Conservation (phyloP, 148 eudicot species). For the Camellia granthamiana region DNA sequence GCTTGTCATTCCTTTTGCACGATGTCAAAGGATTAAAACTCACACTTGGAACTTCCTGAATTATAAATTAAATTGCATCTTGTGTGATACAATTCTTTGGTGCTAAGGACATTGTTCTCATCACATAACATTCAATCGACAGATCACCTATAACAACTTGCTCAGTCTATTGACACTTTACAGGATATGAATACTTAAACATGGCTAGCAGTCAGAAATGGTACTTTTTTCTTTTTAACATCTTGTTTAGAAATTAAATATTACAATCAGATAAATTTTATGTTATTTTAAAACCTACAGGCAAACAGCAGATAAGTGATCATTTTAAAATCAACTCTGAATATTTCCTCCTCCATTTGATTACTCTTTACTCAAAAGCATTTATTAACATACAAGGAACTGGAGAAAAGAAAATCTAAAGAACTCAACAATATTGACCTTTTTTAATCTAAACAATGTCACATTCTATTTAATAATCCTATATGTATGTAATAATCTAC, state of each 20-base stretch:
- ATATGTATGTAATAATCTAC: not conserved
- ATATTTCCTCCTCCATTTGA: not conserved
- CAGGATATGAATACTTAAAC: too few species aligned
- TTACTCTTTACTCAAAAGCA: not conserved
- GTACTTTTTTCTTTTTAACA: not conserved
- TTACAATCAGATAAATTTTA: not conserved
- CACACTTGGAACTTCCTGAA: not conserved
- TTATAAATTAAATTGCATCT: not conserved
- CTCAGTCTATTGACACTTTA: not conserved
- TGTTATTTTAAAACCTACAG: not conserved
- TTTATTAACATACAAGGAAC: too few species aligned
- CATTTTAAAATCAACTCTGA: constrained; percentile 4
- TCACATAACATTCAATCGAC: not conserved
- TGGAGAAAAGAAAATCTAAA: too few species aligned
- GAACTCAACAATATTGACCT: not conserved
- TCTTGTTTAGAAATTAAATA: not conserved
- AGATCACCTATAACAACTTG: not conserved
- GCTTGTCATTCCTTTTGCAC: not conserved
- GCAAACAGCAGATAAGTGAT: not conserved
- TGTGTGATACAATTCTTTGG: not conserved
- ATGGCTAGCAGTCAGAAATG: not conserved
- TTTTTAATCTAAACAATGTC: not conserved
- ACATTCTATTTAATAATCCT: not conserved
- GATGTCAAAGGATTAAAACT: not conserved
- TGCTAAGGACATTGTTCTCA: not conserved